A percentile compares a stretch with the other conserved stretches of the same genome.
These are phyloP conservation scores for Russula abietina DNA, from an alignment of 768 basidiomycete species.

Conservation along the genomic window DNA sequence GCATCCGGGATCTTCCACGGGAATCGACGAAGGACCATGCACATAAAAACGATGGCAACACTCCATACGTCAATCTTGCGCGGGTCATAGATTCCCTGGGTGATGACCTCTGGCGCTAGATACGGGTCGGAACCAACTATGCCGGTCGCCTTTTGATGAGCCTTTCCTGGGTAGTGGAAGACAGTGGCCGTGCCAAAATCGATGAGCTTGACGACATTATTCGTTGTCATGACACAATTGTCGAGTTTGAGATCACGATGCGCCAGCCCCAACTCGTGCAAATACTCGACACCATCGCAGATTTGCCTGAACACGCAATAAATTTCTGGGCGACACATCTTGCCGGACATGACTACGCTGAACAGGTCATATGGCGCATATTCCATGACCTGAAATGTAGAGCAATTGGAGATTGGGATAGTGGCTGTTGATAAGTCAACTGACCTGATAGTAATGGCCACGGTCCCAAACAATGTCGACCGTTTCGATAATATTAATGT, in stretches of 20 bases:
- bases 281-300: slow-evolving; percentile 94
- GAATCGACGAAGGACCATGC: slow-evolving; percentile 95
- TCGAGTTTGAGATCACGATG: slow-evolving; percentile 99
- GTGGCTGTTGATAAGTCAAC: slow-evolving; percentile 25
- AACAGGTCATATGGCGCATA: slow-evolving; percentile 99
- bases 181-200: slow-evolving; percentile 99
- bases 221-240: slow-evolving; percentile 97
- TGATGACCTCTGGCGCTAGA: slow-evolving; percentile 92
- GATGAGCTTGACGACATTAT: slow-evolving; percentile 96
- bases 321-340: slow-evolving; percentile 96
- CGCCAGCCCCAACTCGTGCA: slow-evolving; percentile 95
- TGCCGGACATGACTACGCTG: slow-evolving; percentile 98
- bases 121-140: slow-evolving; percentile 98
- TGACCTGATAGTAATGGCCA: slow-evolving; percentile 97
- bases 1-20: slow-evolving; percentile 98
- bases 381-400: slow-evolving; percentile 81
- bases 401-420: slow-evolving; percentile 10
- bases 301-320: slow-evolving; percentile 99
- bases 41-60: slow-evolving; percentile 97
- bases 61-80: slow-evolving; percentile 98
- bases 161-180: slow-evolving; percentile 96
- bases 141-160: slow-evolving; percentile 69
- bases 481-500: slow-evolving; percentile 94
- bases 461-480: slow-evolving; percentile 97
- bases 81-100: slow-evolving; percentile 79